Percentiles rank a stretch among this genome's conserved stretches.
Evolutionary conservation across 805 yeast genomes (phyloP).

Genomic region (Ogataea ganodermae): DNA sequence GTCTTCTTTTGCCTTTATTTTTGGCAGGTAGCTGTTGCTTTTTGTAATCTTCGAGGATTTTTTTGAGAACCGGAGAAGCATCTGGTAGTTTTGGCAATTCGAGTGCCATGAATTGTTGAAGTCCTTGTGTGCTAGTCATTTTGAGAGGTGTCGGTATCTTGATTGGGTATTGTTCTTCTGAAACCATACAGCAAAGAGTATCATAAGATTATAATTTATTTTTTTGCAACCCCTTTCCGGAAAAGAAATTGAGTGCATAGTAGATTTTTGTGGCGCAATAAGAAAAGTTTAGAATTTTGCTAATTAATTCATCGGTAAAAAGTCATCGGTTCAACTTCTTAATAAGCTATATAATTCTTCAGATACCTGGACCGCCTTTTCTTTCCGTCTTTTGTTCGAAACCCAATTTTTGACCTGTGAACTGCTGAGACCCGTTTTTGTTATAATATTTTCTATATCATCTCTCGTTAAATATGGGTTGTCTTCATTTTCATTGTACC

Average conservation of each 20-base stretch:
- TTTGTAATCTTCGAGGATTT: constrained; percentile 3
- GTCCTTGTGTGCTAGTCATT: neutral
- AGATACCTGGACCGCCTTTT: constrained; percentile 10
- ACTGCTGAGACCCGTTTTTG: constrained; percentile 16
- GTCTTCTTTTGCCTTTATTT: neutral
- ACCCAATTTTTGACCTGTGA: constrained; percentile 27
- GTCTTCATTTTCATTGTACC: constrained; percentile 21
- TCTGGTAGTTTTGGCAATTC: constrained; percentile 16
- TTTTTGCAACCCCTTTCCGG: neutral
- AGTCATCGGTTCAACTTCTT: neutral
- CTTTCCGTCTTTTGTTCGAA: constrained; percentile 20
- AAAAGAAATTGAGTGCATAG: neutral
- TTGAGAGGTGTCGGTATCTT: neutral
- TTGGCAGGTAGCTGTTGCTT: neutral
- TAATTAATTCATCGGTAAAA: neutral
- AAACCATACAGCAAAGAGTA: too few species aligned
- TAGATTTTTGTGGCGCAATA: neutral
- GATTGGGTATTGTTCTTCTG: neutral
- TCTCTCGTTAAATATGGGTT: constrained; percentile 24
- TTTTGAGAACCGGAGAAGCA: constrained; percentile 9
- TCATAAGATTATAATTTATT: too few species aligned
- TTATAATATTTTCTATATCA: constrained; percentile 13
- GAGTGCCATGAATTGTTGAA: constrained; percentile 1
- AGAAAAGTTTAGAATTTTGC: too few species aligned
- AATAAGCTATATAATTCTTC: constrained; percentile 12